Conservation (phyloP, 192 early-diverging fungal species). For the Coemansia sp. region DNA sequence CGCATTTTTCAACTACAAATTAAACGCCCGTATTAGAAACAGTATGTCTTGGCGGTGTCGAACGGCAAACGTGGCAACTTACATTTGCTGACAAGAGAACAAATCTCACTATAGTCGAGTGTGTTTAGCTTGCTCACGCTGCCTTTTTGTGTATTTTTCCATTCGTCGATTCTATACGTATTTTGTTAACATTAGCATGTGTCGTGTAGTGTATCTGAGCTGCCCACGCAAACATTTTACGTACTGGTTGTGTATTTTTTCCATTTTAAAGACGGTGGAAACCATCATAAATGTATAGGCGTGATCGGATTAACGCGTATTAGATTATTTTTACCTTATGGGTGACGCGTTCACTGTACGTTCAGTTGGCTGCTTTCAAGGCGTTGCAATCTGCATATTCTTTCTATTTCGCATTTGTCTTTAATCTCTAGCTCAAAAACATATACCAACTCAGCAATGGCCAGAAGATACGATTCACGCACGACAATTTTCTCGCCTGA, state of each 20-base stretch:
- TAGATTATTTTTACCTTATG: slow-evolving; percentile 15
- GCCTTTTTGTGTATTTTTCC: background rate
- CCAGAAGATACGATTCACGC: slow-evolving; percentile 95
- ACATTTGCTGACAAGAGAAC: background rate
- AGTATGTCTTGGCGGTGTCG: background rate
- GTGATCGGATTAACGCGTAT: slow-evolving; percentile 10
- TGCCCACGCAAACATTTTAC: background rate
- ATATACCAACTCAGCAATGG: slow-evolving; percentile 59
- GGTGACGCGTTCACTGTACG: slow-evolving; percentile 23
- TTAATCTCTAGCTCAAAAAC: too few species aligned
- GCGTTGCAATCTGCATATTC: background rate
- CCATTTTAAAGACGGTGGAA: background rate
- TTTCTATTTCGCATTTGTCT: background rate
- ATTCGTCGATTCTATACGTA: slow-evolving; percentile 4
- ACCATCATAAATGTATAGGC: background rate
- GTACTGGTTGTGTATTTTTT: slow-evolving; percentile 6
- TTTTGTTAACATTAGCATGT: background rate
- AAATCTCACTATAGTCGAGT: background rate
- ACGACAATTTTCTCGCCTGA: slow-evolving; percentile 99
- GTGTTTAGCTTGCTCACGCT: slow-evolving; percentile 11
- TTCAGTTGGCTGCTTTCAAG: background rate
- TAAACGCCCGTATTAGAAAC: background rate
- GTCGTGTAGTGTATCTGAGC: background rate
- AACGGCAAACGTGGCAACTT: background rate
- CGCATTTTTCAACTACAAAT: slow-evolving; percentile 29